Evolutionary conservation across 2,329 filamentous ascomycete genomes (phyloP).

Genomic region (Cryphonectria japonica): DNA sequence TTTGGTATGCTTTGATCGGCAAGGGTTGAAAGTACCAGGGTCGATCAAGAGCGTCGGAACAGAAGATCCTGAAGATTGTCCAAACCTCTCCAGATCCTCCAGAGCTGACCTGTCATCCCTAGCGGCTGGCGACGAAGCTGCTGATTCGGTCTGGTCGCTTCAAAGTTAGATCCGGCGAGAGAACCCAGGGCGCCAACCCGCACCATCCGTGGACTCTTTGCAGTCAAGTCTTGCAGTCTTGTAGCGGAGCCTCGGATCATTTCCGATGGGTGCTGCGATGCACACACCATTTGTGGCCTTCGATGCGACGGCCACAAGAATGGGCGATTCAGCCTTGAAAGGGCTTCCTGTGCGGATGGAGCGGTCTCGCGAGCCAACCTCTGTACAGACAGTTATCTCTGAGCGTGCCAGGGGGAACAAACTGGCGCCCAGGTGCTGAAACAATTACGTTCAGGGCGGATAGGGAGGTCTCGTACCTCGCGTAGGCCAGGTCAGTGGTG

Average conservation of each 20-base stretch:
- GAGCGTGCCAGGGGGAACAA: not conserved
- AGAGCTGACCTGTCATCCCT: conserved; percentile 6
- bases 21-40: not conserved
- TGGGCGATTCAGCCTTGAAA: not conserved
- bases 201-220: conserved; percentile 18
- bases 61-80: not conserved
- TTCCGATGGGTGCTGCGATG: conserved; percentile 21
- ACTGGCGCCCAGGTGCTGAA: not conserved
- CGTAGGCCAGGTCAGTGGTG: not conserved
- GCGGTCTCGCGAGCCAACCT: not conserved
- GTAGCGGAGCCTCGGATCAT: conserved; percentile 27
- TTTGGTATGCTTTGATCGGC: conserved; percentile 12
- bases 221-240: conserved; percentile 4
- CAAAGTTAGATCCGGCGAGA: conserved; percentile 9
- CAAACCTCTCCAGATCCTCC: not conserved
- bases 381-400: not conserved
- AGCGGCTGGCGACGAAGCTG: not conserved
- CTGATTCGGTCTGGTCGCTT: conserved; percentile 9
- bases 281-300: conserved; percentile 7
- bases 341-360: not conserved
- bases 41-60: not conserved
- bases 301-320: not conserved
- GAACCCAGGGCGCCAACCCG: not conserved
- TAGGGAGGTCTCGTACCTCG: not conserved
- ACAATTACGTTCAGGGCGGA: not conserved